Evolutionary conservation across 768 basidiomycete genomes (phyloP).

Genomic region (Suillus lakei): DNA sequence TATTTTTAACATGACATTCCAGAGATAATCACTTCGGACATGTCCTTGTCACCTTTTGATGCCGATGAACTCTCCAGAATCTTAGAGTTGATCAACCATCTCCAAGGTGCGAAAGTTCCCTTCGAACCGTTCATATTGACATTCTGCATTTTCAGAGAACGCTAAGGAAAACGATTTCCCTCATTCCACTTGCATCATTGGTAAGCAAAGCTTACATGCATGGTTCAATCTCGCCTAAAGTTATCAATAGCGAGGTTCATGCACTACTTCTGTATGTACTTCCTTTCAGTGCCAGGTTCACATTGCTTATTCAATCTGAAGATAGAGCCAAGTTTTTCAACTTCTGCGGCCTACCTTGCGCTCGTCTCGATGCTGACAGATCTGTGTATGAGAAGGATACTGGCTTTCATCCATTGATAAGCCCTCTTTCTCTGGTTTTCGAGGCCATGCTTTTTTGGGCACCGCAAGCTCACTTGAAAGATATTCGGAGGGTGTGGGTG

Average conservation of each 20-base stretch:
- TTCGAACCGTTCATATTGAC: background rate
- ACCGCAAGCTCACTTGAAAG: slow-evolving; percentile 7
- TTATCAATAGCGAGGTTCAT: slow-evolving; percentile 5
- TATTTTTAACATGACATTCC: background rate
- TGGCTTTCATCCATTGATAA: slow-evolving; percentile 2
- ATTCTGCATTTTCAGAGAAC: background rate
- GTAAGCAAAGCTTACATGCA: background rate
- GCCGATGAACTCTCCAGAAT: slow-evolving; percentile 11
- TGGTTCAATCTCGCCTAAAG: background rate
- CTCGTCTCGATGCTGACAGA: slow-evolving; percentile 13
- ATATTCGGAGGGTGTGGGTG: slow-evolving; percentile 9
- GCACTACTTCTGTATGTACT: slow-evolving; percentile 4
- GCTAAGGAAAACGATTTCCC: background rate
- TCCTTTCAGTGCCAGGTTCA: background rate
- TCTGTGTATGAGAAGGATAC: slow-evolving; percentile 8
- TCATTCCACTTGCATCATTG: slow-evolving; percentile 14
- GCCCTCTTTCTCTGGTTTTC: background rate
- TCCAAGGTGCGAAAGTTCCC: background rate
- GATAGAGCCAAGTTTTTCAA: slow-evolving; percentile 15
- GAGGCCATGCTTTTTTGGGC: slow-evolving; percentile 13
- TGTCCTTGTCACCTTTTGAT: slow-evolving; percentile 11
- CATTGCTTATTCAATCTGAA: slow-evolving; percentile 4
- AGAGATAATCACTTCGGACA: slow-evolving; percentile 13
- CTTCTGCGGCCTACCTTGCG: slow-evolving; percentile 12
- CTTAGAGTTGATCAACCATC: slow-evolving; percentile 10